A percentile compares a stretch with the other conserved stretches of the same genome.
Conservation (phyloP, 2,329 filamentous ascomycete species). For the Stemphylium beticola region DNA sequence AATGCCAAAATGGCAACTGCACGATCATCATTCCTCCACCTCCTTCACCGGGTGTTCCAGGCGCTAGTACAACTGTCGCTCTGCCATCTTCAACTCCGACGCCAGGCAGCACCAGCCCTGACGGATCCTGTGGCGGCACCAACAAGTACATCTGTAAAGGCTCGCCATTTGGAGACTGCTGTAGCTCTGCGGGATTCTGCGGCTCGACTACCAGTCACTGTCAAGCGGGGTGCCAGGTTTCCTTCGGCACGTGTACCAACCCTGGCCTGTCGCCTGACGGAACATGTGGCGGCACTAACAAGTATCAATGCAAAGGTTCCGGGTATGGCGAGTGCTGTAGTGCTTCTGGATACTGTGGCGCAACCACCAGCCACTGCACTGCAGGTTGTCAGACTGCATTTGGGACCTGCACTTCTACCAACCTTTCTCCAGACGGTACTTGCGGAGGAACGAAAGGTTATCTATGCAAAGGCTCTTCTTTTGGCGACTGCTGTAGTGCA, state of each 20-base stretch:
- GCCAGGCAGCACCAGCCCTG: not conserved
- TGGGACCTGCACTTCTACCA: too few species aligned
- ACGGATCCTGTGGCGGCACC: not conserved
- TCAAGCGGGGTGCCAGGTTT: too few species aligned
- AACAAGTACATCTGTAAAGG: not conserved
- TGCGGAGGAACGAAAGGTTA: too few species aligned
- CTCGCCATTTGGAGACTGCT: constrained; percentile 2
- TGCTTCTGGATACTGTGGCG: constrained; percentile 8
- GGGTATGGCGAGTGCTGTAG: constrained; percentile 18
- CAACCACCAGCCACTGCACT: constrained; percentile 14
- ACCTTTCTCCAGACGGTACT: too few species aligned
- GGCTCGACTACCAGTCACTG: not conserved
- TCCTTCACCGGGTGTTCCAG: not conserved
- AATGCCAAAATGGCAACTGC: constrained; percentile 19
- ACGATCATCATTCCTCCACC: constrained; percentile 8
- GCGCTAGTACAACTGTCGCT: not conserved
- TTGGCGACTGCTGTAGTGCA: too few species aligned
- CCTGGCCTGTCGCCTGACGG: constrained; percentile 18
- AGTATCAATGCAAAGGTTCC: constrained; percentile 13
- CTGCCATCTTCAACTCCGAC: not conserved
- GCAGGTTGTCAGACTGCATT: too few species aligned
- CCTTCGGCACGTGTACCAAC: not conserved
- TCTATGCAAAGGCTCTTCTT: too few species aligned
- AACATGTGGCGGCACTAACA: constrained; percentile 17
- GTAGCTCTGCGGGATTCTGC: constrained; percentile 14